Conservation (phyloP, 352 stramenopile genomes). For the Phytophthora pini region DNA sequence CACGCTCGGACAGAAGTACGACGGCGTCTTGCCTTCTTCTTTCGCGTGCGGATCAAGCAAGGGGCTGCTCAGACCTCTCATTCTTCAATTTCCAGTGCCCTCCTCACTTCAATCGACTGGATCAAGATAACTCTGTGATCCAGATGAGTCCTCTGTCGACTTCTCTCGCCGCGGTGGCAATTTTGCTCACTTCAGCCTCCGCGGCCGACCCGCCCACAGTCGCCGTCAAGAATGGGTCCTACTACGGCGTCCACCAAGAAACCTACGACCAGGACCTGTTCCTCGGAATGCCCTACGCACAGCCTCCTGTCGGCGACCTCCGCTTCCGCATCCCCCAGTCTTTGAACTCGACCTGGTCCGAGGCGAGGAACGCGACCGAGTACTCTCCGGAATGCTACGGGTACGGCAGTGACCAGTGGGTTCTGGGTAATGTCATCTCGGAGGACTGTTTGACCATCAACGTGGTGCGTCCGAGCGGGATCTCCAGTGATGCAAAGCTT, state of each 20-base stretch:
- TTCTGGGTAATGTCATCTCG: conserved; percentile 30
- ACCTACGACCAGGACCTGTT: conserved; percentile 40
- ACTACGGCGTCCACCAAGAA: conserved; percentile 34
- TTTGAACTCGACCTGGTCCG: conserved; percentile 29
- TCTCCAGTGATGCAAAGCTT: conserved; percentile 14
- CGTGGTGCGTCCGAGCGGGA: conserved; percentile 36
- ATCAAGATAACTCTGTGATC: no score
- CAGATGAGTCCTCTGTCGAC: neutral
- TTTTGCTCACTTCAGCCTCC: conserved; percentile 4
- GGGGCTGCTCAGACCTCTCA: no score
- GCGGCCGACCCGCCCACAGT: conserved; percentile 12
- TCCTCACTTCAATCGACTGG: no score
- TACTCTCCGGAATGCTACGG: conserved; percentile 48
- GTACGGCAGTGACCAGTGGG: conserved; percentile 35
- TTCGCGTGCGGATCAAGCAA: neutral
- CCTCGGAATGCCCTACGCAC: conserved; percentile 39
- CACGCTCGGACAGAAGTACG: conserved; percentile 2
- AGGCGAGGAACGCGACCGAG: conserved; percentile 33
- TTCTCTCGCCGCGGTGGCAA: neutral
- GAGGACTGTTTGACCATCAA: conserved; percentile 36
- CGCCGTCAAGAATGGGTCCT: conserved; percentile 38
- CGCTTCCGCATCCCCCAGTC: conserved; percentile 30
- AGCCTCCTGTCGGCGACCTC: conserved; percentile 27
- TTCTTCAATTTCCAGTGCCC: no score
- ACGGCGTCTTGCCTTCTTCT: neutral